A percentile compares a stretch with the other conserved stretches of the same genome.
Evolutionary conservation across 2,329 filamentous ascomycete species (phyloP).

Genomic region (Claviceps quebecensis): DNA sequence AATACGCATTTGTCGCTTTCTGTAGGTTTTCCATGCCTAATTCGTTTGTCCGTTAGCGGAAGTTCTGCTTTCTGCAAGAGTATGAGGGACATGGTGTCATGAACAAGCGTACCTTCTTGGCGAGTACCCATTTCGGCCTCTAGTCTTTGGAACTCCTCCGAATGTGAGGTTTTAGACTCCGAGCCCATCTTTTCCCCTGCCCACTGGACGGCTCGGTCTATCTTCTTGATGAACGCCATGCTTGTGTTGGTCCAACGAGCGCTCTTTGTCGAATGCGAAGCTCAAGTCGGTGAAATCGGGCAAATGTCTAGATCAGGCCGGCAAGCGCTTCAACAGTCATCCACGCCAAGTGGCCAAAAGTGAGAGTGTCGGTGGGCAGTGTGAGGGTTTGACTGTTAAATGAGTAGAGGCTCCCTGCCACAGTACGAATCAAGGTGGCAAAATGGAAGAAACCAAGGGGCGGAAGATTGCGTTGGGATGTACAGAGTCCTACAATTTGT

Average conservation of each 20-base stretch:
- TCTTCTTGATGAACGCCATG: constrained; percentile 62
- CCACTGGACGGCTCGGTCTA: constrained; percentile 96
- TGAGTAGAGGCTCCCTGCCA: neutral
- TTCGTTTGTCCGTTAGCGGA: neutral
- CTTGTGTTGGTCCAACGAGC: constrained; percentile 3
- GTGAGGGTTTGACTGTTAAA: neutral
- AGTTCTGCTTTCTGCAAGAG: neutral
- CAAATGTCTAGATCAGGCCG: neutral
- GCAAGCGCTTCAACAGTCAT: neutral
- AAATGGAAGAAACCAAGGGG: neutral
- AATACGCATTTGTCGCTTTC: constrained; percentile 68
- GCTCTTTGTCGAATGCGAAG: neutral
- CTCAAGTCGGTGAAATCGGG: too few species aligned
- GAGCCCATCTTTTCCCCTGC: constrained; percentile 91
- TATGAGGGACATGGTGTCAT: neutral
- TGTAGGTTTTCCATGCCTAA: constrained; percentile 83
- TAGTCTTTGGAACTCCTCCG: constrained; percentile 81
- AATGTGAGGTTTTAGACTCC: constrained; percentile 73
- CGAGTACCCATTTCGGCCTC: constrained; percentile 83
- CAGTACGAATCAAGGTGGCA: neutral
- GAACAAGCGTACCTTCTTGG: constrained; percentile 54
- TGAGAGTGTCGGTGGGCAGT: neutral
- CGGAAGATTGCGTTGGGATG: constrained; percentile 1
- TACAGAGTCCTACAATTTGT: too few species aligned
- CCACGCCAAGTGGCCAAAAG: neutral